Evolutionary conservation across 1,284 basidiomycete species (phyloP), one percentile per base, ranked within the genome.

Genomic region (Cutaneotrichosporon daszewskae): DNA sequence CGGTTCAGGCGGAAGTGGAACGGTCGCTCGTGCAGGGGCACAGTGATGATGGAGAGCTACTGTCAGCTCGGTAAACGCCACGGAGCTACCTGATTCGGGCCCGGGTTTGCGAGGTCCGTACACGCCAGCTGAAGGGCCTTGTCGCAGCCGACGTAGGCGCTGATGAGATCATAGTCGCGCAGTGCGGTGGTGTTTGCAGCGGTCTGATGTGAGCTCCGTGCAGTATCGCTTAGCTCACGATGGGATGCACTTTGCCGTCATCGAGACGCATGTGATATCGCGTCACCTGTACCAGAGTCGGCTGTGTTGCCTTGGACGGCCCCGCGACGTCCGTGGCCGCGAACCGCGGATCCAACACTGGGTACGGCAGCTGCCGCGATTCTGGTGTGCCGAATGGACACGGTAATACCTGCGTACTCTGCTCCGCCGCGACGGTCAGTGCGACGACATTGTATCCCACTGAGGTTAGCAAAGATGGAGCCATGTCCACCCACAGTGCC

Each of bases 1-100:
- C 55, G 53, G 38, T 66, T 71, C 43, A 62, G 49, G 26, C 58
- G 54, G 58, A 65, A 69, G 43, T 57, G 59, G 51, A 59, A 69
- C 5, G 62, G 61, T 33, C 57, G 47, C 45, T 71, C 66, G 41
- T 71, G 67, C 14, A 69, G 44, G 1, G 69, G 68, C 2, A 71
- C 52, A 6, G 66, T 66, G 49, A 71, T 69, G 40, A 71, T 69
- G 4, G 69, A 68, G 31, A 69, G 52, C 66, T 70, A 31, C 20
- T 4, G 33, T 43, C 27, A 47, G 33, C 27, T 20, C 16, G 11
- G 26, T n/a, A 9, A n/a, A 10, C 16, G 9, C 2, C 10, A 10
- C 16, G 26, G 5, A 38, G 64, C 37, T n/a, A 67, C 68, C 50
- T 72, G 69, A 40, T 71, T 69, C 1, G 68, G 62, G 8, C 68